Conservation (phyloP, 352 stramenopile genomes). For the Sclerospora graminicola region DNA sequence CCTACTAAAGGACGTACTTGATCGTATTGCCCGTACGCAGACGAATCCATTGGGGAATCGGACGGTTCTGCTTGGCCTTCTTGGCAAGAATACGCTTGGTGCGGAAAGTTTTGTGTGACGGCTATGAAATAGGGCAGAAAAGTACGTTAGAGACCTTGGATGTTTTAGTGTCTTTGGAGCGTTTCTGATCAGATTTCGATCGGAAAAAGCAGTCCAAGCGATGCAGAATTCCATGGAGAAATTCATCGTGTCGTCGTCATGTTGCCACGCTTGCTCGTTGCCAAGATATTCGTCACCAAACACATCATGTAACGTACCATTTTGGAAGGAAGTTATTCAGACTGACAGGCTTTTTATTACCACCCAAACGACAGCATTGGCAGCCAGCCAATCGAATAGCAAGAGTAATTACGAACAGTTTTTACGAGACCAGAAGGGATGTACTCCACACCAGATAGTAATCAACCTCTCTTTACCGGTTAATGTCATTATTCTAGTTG, state of each 20-base stretch:
- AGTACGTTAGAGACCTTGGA: no score
- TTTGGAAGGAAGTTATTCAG: constrained; percentile 33
- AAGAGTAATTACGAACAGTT: constrained; percentile 10
- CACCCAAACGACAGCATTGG: constrained; percentile 2
- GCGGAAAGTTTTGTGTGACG: constrained; percentile 99
- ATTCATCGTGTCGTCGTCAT: no score
- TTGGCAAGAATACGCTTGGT: constrained; percentile 99
- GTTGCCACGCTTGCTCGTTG: not conserved
- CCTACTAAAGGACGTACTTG: constrained; percentile 37
- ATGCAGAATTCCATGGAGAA: no score
- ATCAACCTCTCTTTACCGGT: no score
- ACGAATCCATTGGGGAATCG: constrained; percentile 99
- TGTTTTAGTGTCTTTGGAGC: no score
- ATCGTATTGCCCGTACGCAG: constrained; percentile 99
- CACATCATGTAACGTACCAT: constrained; percentile 18
- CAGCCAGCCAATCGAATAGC: constrained; percentile 17
- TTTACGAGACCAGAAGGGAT: not conserved
- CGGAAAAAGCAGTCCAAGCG: no score
- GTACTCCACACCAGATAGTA: constrained; percentile 6
- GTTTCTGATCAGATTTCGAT: no score
- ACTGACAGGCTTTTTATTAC: constrained; percentile 20
- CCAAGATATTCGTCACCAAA: not conserved
- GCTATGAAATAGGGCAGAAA: no score
- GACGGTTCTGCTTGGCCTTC: constrained; percentile 99
- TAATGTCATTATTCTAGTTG: no score